A percentile compares a stretch with the other conserved stretches of the same genome.
Evolutionary conservation across 2,329 filamentous ascomycete genomes (phyloP).

Genomic region (Claviceps digitariae): DNA sequence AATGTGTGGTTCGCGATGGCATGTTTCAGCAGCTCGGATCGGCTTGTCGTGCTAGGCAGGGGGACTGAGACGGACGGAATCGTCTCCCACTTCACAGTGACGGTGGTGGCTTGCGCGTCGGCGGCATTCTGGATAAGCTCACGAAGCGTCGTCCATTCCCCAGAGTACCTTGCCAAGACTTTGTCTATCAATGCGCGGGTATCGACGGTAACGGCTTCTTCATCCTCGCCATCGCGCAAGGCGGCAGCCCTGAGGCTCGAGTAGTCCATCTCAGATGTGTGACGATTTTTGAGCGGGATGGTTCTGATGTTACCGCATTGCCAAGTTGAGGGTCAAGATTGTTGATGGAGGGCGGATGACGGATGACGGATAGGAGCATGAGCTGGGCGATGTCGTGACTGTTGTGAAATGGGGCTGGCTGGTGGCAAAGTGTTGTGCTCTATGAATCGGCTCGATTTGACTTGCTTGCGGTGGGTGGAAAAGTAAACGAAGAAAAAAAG

Average conservation of each 20-base stretch:
- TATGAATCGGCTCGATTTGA: not conserved
- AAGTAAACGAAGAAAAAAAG: not conserved
- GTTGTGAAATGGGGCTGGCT: not conserved
- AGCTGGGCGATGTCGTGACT: not conserved
- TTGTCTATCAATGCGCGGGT: slow-evolving; percentile 96
- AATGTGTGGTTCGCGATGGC: slow-evolving; percentile 74
- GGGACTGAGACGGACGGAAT: slow-evolving; percentile 68
- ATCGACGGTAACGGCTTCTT: slow-evolving; percentile 96
- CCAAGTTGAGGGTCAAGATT: not conserved
- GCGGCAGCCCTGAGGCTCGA: slow-evolving; percentile 73
- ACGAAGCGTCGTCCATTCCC: slow-evolving; percentile 81
- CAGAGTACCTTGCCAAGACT: slow-evolving; percentile 88
- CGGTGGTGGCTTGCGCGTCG: slow-evolving; percentile 80
- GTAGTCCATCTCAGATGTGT: slow-evolving; percentile 49
- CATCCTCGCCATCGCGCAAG: slow-evolving; percentile 72
- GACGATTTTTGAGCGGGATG: too few relatives aligned
- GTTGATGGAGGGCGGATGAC: not conserved
- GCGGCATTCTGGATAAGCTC: slow-evolving; percentile 98
- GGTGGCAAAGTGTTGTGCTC: not conserved
- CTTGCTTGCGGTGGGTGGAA: not conserved
- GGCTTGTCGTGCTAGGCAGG: slow-evolving; percentile 49
- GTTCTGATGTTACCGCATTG: not conserved
- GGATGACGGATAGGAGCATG: too few relatives aligned
- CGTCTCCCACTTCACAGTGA: slow-evolving; percentile 87
- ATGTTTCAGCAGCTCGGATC: slow-evolving; percentile 67